phyloP scores from a whole-genome alignment of 2,329 filamentous ascomycete species.

The Pseudogymnoascus sp. region DNA sequence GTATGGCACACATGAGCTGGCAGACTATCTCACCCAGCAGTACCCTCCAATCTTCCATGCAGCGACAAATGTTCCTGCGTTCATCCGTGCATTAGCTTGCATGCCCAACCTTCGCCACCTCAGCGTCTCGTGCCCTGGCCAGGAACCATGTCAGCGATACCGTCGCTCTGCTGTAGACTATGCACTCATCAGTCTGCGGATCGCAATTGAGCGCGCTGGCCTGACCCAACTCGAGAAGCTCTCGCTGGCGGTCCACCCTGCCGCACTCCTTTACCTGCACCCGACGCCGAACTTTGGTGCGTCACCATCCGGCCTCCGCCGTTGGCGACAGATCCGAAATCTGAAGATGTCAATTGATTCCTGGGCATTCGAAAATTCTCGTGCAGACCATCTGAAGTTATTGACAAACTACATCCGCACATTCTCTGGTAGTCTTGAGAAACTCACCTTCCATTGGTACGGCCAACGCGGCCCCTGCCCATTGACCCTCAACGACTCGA shows the following conservation, averaged over 20 bases:
- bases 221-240: slow-evolving; percentile 60
- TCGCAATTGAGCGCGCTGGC: slow-evolving; percentile 69
- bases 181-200: slow-evolving; percentile 77
- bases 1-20: slow-evolving; percentile 72
- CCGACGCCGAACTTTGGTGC: slow-evolving; percentile 68
- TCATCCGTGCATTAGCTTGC: slow-evolving; percentile 65
- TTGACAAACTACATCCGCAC: slow-evolving; percentile 72
- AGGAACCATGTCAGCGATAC: slow-evolving; percentile 61
- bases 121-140: slow-evolving; percentile 67
- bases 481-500: slow-evolving; percentile 45
- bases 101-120: slow-evolving; percentile 67
- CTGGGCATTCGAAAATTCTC: slow-evolving; percentile 55
- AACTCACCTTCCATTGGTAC: slow-evolving; percentile 71
- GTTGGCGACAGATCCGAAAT: slow-evolving; percentile 72
- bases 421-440: slow-evolving; percentile 59
- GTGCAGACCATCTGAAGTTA: slow-evolving; percentile 67
- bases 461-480: slow-evolving; percentile 68
- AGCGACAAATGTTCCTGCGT: slow-evolving; percentile 78
- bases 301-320: slow-evolving; percentile 60
- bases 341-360: slow-evolving; percentile 66
- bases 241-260: slow-evolving; percentile 68
- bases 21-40: slow-evolving; percentile 74
- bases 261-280: slow-evolving; percentile 69
- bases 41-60: slow-evolving; percentile 87
- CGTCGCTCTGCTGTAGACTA: slow-evolving; percentile 78